A percentile compares a stretch with the other conserved stretches of the same genome.
Evolutionary conservation across 495 filamentous ascomycete species (phyloP).

Genomic region (Parathielavia hyrcaniae): DNA sequence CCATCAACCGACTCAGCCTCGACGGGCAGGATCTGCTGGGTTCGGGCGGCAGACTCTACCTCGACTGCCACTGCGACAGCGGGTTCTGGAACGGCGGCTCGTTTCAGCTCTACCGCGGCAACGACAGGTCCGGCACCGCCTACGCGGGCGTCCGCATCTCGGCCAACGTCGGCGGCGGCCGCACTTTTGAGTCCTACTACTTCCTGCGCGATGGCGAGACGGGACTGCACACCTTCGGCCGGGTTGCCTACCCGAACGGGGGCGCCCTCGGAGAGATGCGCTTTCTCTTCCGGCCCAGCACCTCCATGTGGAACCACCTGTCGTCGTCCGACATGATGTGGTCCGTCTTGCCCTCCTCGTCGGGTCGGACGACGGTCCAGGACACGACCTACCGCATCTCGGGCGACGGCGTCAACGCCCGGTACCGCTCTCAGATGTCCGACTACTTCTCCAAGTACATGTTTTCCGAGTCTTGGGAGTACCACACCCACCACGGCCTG

Average conservation of each 20-base stretch:
- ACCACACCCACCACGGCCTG: conserved; percentile 5
- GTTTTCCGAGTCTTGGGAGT: conserved; percentile 5
- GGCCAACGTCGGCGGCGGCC: not conserved
- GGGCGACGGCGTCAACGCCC: conserved; percentile 2
- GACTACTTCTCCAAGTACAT: conserved; percentile 11
- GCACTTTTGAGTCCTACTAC: conserved; percentile 6
- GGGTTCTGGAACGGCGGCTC: conserved; percentile 2
- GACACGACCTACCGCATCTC: conserved; percentile 7
- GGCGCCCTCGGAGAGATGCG: conserved; percentile 3
- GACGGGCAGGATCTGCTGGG: conserved; percentile 1
- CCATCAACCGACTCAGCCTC: not conserved
- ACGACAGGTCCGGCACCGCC: not conserved
- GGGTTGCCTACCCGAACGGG: conserved; percentile 3
- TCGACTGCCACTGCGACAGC: conserved; percentile 6
- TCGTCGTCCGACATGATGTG: conserved; percentile 4
- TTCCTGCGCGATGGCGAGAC: conserved; percentile 6
- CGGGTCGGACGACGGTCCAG: not conserved
- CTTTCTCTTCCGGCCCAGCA: conserved; percentile 3
- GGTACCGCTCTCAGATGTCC: not conserved
- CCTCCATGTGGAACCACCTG: conserved; percentile 5
- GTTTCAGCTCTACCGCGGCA: not conserved
- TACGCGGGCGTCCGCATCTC: conserved; percentile 1
- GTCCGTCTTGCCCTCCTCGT: not conserved
- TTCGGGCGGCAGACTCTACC: conserved; percentile 1
- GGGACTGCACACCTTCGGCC: not conserved